Base-by-base conservation (phyloP, 129 eudicot species). In the Pittosporum tobira region DNA sequence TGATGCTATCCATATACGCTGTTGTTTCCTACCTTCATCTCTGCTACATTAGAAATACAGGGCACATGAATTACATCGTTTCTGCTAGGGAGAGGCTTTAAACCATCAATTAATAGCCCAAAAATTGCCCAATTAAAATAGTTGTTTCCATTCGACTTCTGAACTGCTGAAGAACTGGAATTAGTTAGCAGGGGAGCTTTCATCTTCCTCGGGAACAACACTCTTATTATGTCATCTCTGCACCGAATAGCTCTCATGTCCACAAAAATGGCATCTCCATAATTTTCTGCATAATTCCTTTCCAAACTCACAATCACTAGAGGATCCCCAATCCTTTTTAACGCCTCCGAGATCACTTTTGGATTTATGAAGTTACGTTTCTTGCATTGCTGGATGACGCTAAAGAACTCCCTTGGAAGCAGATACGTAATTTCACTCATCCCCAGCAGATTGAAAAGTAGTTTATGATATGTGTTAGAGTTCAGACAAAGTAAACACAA, bases 311-410 rank as follows among this genome's bases (percentile, higher is more conserved):
- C 82, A 26, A 81, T 61, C 49, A 88, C 55, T 6, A 88, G 73
- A 69, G 94, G 88, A 71, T 88, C 86, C 44, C 74, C 82, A 19
- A 81, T 48, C 16, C 46, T 53, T 7, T 61, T 46, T 7, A 84
- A 75, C 1, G 87, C 96, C 48, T 69, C 67, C 5, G 89, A 78
- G 56, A 88, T 60, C 2, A 55, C 40, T 6, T 45, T 46, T 9
- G 69, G 51, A 25, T 21, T 23, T 5, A 57, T 7, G 57, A n/a
- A 11, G 27, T 53, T 38, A 14, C 37, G 23, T 13, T 57, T 59
- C 42, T 44, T 78, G 18, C 58, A 15, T 30, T 25, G 28, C 10
- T 28, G 16, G 59, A 81, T 48, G 51, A 31, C 63, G 25, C 19
- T 22, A 36, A 19, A 51, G 22, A 88, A 81, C 1, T 51, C 72